A percentile compares a stretch with the other conserved stretches of the same genome.
These are phyloP conservation scores for Tricholomella constricta DNA, from an alignment of 768 basidiomycete species.

Conservation along the genomic window DNA sequence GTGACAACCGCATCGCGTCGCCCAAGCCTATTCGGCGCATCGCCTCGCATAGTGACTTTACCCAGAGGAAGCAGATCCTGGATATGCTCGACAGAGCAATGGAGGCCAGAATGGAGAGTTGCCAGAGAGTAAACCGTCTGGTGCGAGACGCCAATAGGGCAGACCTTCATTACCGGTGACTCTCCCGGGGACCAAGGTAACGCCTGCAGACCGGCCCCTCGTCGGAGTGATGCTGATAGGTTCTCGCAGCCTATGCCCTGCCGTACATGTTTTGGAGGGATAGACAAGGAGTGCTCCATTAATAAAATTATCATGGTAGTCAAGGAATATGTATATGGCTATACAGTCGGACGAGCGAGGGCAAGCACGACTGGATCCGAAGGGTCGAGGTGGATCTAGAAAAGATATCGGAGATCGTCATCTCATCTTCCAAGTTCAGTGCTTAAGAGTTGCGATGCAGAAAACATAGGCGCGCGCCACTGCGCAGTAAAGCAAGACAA, in stretches of 20 bases:
- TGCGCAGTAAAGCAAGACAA: slow-evolving; percentile 13
- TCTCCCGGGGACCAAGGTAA: slow-evolving; percentile 1
- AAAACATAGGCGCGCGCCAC: not conserved
- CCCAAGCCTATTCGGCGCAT: slow-evolving; percentile 20
- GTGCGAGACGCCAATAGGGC: slow-evolving; percentile 47
- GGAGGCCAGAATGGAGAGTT: slow-evolving; percentile 76
- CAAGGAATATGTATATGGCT: not conserved
- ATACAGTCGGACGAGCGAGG: not conserved
- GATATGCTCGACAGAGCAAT: slow-evolving; percentile 73
- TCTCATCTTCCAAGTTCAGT: not conserved
- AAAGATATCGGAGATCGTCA: not conserved
- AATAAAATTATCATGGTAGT: not conserved
- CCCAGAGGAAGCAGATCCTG: slow-evolving; percentile 50
- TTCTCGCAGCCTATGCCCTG: not conserved
- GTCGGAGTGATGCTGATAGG: not conserved
- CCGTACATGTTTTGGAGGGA: not conserved
- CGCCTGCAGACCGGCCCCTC: not conserved
- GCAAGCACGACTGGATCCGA: too few species aligned
- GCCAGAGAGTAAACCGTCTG: slow-evolving; percentile 62
- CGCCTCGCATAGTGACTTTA: slow-evolving; percentile 14
- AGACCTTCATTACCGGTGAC: slow-evolving; percentile 29
- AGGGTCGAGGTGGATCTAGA: not conserved
- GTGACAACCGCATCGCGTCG: slow-evolving; percentile 20
- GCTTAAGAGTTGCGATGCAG: not conserved
- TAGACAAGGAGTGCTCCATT: too few species aligned